Evolutionary conservation across 1,284 basidiomycete genomes (phyloP).

Genomic region (Ganoderma meredithae): DNA sequence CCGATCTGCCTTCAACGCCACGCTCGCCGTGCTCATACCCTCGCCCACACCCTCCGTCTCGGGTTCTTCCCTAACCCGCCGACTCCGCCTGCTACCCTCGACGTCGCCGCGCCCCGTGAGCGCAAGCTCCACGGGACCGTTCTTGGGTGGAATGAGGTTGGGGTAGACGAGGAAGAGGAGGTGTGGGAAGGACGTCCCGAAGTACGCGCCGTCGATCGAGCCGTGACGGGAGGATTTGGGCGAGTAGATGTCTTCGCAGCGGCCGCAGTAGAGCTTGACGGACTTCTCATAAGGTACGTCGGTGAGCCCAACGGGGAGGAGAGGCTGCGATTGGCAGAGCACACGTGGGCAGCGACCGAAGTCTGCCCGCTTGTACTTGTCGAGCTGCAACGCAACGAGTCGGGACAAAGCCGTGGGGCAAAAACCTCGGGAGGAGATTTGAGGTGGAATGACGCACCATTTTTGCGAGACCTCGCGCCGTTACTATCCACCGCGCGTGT

Average conservation of each 20-base stretch:
- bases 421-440: neutral
- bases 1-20: constrained; percentile 87
- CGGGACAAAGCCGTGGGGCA: neutral
- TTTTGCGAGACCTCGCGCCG: constrained; percentile 90
- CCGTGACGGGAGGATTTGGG: constrained; percentile 95
- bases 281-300: constrained; percentile 96
- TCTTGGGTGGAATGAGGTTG: constrained; percentile 87
- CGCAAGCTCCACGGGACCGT: constrained; percentile 62
- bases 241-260: constrained; percentile 96
- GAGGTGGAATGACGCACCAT: constrained; percentile 74
- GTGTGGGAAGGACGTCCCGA: constrained; percentile 96
- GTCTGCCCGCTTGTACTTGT: constrained; percentile 97
- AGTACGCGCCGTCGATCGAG: constrained; percentile 95
- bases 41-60: constrained; percentile 66
- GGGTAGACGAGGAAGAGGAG: constrained; percentile 96
- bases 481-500: constrained; percentile 97
- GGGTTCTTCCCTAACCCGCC: constrained; percentile 59
- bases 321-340: constrained; percentile 89
- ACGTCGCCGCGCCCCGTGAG: constrained; percentile 34
- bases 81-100: constrained; percentile 39
- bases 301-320: constrained; percentile 94
- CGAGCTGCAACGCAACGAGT: constrained; percentile 62
- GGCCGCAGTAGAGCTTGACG: constrained; percentile 95
- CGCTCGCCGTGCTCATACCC: constrained; percentile 74
- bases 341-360: constrained; percentile 97